Conservation (phyloP, 352 stramenopile genomes). For the Phytophthora agathidicida region DNA sequence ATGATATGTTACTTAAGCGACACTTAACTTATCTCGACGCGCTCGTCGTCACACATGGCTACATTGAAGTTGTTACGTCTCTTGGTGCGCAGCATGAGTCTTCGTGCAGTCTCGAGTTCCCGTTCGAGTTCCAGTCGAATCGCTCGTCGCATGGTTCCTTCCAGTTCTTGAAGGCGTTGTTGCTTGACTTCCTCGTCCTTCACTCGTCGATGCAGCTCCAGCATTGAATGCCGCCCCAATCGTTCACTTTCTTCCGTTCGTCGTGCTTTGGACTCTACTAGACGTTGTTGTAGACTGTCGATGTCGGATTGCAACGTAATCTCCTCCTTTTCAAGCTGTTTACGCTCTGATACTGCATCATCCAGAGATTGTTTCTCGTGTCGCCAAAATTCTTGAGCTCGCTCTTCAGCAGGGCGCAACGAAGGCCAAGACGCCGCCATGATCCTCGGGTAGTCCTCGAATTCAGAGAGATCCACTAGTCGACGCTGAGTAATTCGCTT, state of each 20-base stretch:
- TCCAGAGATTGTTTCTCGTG: slow-evolving; percentile 27
- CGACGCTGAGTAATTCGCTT: slow-evolving; percentile 31
- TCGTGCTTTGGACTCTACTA: slow-evolving; percentile 32
- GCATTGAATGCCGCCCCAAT: slow-evolving; percentile 48
- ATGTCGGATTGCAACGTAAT: slow-evolving; percentile 29
- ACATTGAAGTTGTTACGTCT: slow-evolving; percentile 24
- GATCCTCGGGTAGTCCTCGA: slow-evolving; percentile 38
- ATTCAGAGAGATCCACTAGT: slow-evolving; percentile 30
- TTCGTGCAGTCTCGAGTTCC: slow-evolving; percentile 56
- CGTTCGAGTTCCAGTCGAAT: slow-evolving; percentile 73
- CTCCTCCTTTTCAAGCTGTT: slow-evolving; percentile 40
- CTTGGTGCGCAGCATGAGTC: slow-evolving; percentile 45
- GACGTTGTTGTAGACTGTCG: slow-evolving; percentile 30
- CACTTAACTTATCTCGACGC: slow-evolving; percentile 30
- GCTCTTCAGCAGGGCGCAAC: slow-evolving; percentile 17
- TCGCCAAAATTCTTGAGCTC: slow-evolving; percentile 22
- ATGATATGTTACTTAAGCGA: background rate
- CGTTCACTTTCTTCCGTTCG: slow-evolving; percentile 48
- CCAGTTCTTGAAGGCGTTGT: slow-evolving; percentile 45
- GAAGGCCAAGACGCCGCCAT: slow-evolving; percentile 17
- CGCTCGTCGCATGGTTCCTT: slow-evolving; percentile 48
- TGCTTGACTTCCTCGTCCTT: slow-evolving; percentile 57
- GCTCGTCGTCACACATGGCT: slow-evolving; percentile 27
- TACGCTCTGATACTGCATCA: slow-evolving; percentile 19
- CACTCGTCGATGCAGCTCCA: slow-evolving; percentile 46